Evolutionary conservation across 176 grass and related monocot species (phyloP).

Genomic region (Carex scoparia): DNA sequence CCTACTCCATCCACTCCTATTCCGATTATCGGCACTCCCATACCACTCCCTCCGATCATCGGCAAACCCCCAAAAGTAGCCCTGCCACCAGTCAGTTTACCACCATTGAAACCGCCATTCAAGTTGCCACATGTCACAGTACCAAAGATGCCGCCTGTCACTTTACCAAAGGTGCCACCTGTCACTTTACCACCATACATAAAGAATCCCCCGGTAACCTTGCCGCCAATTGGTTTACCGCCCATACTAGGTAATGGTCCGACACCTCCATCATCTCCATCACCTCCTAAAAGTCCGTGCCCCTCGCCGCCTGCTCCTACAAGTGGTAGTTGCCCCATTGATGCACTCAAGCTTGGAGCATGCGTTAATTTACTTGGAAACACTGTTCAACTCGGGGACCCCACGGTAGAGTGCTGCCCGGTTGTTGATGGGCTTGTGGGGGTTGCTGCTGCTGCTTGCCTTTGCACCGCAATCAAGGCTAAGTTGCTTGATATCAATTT

Average conservation of each 20-base stretch:
- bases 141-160: neutral
- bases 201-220: no score
- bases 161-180: neutral
- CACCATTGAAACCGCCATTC: neutral
- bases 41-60: constrained; percentile 3
- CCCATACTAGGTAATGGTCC: neutral
- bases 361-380: constrained; percentile 66
- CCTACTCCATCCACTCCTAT: neutral
- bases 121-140: neutral
- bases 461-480: constrained; percentile 81
- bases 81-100: neutral
- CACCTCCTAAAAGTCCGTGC: neutral
- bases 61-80: neutral
- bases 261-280: neutral
- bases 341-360: constrained; percentile 68
- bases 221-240: neutral
- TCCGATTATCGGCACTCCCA: neutral
- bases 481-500: constrained; percentile 40
- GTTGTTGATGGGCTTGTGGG: constrained; percentile 48
- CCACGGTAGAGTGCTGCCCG: constrained; percentile 58
- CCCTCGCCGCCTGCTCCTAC: neutral
- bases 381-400: constrained; percentile 32
- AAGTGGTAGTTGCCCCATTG: constrained; percentile 36
- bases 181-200: neutral
- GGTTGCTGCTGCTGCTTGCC: constrained; percentile 72